Evolutionary conservation across 192 early-diverging fungal genomes (phyloP).

Genomic region (Tieghemiomyces parasiticus): DNA sequence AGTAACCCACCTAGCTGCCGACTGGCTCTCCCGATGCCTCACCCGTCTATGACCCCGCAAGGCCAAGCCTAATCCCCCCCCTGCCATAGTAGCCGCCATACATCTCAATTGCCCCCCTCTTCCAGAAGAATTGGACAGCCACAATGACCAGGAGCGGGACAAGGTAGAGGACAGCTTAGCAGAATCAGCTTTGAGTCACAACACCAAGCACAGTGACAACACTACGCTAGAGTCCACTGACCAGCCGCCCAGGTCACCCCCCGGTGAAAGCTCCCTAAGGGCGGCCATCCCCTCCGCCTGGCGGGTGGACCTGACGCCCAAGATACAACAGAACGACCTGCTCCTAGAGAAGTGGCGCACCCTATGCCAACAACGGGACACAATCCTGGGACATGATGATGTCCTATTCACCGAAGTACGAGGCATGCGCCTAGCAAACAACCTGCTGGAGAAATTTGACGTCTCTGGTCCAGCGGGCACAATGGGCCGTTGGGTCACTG

Average conservation of each 20-base stretch:
- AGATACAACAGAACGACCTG: neutral
- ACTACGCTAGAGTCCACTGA: neutral
- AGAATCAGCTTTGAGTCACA: too few relatives aligned
- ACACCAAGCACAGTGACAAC: neutral
- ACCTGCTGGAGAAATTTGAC: neutral
- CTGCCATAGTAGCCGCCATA: neutral
- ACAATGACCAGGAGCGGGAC: too few relatives aligned
- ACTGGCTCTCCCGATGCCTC: constrained; percentile 5
- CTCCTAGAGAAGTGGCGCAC: neutral
- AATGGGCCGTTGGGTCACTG: neutral
- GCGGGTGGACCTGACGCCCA: neutral
- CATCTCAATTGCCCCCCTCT: neutral
- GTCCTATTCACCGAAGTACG: neutral
- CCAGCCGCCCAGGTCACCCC: too few relatives aligned
- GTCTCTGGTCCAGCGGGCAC: neutral
- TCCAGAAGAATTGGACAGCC: neutral
- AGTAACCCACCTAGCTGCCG: neutral
- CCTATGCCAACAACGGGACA: neutral
- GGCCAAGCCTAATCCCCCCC: neutral
- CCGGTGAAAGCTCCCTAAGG: too few relatives aligned
- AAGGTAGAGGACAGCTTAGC: too few relatives aligned
- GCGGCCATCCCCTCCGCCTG: neutral
- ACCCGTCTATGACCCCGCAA: neutral
- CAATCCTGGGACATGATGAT: neutral
- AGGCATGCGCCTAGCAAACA: neutral